Conservation (phyloP, 768 basidiomycete species). For the Daedaleopsis sinensis region DNA sequence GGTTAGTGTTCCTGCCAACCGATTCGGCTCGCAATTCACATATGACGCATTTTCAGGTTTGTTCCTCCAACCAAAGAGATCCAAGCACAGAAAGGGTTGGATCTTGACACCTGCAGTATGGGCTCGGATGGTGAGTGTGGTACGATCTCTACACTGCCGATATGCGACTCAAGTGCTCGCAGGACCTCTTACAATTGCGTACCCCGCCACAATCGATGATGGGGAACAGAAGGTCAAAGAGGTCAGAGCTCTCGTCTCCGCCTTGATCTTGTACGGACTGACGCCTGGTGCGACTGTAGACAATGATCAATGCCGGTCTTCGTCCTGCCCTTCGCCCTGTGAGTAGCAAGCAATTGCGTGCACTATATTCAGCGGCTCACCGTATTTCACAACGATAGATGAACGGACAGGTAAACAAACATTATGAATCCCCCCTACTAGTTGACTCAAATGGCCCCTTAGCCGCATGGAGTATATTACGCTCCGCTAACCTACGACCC, state of each 20-base stretch:
- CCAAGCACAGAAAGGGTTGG: neutral
- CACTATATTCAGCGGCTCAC: neutral
- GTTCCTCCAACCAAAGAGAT: constrained; percentile 15
- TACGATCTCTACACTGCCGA: too few species aligned
- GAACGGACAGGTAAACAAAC: constrained; percentile 25
- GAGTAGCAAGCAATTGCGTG: neutral
- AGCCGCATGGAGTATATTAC: constrained; percentile 21
- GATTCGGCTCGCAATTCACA: neutral
- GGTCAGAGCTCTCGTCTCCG: constrained; percentile 1
- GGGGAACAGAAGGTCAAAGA: constrained; percentile 22
- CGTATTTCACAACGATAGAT: constrained; percentile 8
- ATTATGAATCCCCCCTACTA: neutral
- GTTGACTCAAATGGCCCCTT: neutral
- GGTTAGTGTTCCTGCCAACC: constrained; percentile 8
- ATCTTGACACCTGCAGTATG: constrained; percentile 22
- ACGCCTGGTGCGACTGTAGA: constrained; percentile 5
- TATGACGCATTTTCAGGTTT: constrained; percentile 12
- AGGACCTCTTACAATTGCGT: constrained; percentile 24
- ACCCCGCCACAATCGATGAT: constrained; percentile 18
- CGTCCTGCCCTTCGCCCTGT: constrained; percentile 17
- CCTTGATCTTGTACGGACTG: neutral
- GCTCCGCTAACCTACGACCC: constrained; percentile 20
- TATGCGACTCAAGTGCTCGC: neutral
- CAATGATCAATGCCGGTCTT: constrained; percentile 21
- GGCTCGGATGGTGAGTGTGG: constrained; percentile 21